Base-by-base conservation (phyloP, 306 rosid genomes). In the Cucurbita moschata region DNA sequence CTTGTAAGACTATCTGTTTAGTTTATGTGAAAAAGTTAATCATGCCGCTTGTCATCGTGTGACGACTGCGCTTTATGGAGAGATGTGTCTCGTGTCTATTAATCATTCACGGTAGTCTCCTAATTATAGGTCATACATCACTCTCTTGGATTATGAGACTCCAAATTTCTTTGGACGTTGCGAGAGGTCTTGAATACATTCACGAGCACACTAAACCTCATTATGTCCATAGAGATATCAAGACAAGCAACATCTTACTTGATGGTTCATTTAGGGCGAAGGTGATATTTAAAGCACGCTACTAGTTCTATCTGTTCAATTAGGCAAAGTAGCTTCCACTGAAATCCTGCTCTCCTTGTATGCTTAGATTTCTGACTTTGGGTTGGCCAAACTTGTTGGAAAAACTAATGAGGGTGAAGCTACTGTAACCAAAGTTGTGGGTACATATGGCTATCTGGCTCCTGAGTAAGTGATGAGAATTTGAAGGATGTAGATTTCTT, bases 101-200 rank as follows among this genome's bases (percentile, higher is more conserved):
- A 46, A 7, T 8, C 46, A 5, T 19, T 55, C 52, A 59, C 7
- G 66, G 23, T 4, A 7, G 26, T 16, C 10, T 74, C 40, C 37
- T 58, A 23, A 47, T 80, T 83, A 39, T 57, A 94, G 99, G 94
- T 70, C 92, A 89, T 73, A 89, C 99, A 16, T 75, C 97, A 51
- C 96, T 94, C 69, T 94, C 99, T 72, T 94, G 99, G 99, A 89
- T 89, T 85, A 88, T 85, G 90, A 89, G 99, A 85, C 91, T 91
- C 51, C 99, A 94, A 83, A 89, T 94, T 79, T 87, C 86, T 13
- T 94, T 94, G 71, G 99, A 94, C 76, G 88, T 97, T 64, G 97
- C 96, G 66, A 83, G 99, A 84, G 99, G 96, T 40, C 92, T 94
- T n/a, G 99, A 94, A 84, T 94, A 94, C 82, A 91, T 91, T 75